A percentile compares a stretch with the other conserved stretches of the same genome.
These are phyloP conservation scores for Apophysomyces elegans DNA, from an alignment of 371 early-diverging fungal species.

Conservation along the genomic window DNA sequence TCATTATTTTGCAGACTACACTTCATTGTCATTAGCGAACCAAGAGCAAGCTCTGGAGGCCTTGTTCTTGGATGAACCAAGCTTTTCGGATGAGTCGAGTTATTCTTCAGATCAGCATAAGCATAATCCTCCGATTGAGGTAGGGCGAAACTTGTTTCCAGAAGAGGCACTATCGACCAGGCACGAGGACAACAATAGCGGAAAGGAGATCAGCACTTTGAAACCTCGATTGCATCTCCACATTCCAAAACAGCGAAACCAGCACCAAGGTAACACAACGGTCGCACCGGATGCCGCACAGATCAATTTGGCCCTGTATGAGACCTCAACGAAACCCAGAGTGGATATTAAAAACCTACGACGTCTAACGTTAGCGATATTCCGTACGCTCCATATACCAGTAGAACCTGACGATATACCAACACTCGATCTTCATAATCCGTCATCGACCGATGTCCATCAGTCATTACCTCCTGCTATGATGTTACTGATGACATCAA, in stretches of 20 bases:
- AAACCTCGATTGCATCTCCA: slow-evolving; percentile 15
- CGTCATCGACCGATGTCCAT: slow-evolving; percentile 32
- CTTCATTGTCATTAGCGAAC: not conserved
- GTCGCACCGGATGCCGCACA: slow-evolving; percentile 8
- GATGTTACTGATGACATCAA: slow-evolving; percentile 45
- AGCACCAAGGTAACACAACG: not conserved
- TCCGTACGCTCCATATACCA: slow-evolving; percentile 37
- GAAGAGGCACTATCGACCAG: slow-evolving; percentile 4
- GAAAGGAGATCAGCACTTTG: not conserved
- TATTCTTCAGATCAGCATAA: slow-evolving; percentile 12
- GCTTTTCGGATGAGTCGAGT: slow-evolving; percentile 1
- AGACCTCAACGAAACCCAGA: slow-evolving; percentile 42
- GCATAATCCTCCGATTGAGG: slow-evolving; percentile 13
- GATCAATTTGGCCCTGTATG: slow-evolving; percentile 3
- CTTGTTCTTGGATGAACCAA: not conserved
- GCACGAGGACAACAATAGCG: slow-evolving; percentile 4
- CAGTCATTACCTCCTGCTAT: slow-evolving; percentile 41
- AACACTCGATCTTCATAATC: slow-evolving; percentile 29
- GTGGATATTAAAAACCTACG: slow-evolving; percentile 35
- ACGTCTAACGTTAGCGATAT: slow-evolving; percentile 35
- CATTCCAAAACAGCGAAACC: slow-evolving; percentile 24
- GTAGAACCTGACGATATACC: slow-evolving; percentile 39
- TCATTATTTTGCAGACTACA: not conserved
- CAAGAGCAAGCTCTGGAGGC: not conserved
- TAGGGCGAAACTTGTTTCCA: not conserved